Percentiles rank a stretch among this genome's conserved stretches.
Evolutionary conservation across 108 stramenopile species (phyloP).

Genomic region (Nitzschia sp.): DNA sequence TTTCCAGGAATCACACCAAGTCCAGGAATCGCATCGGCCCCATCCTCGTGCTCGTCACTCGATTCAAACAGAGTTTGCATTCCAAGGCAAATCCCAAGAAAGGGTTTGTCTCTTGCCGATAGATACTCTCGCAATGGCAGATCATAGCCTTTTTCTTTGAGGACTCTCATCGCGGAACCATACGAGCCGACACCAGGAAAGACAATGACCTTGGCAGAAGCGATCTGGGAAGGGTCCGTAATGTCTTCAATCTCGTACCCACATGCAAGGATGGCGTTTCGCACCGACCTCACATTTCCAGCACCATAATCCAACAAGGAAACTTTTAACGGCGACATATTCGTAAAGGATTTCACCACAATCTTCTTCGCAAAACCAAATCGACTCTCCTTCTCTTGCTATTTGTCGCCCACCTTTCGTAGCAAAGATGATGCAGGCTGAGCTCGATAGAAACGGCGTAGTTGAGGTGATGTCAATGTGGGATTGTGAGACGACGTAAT

Average conservation of each 20-base stretch:
- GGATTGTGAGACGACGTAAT: no score
- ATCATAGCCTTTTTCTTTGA: constrained; percentile 75
- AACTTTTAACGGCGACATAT: constrained; percentile 66
- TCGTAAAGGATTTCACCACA: no score
- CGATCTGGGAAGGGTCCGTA: constrained; percentile 81
- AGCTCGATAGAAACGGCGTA: no score
- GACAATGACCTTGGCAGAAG: constrained; percentile 83
- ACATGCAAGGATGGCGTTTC: constrained; percentile 88
- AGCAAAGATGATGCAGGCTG: no score
- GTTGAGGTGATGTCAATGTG: no score
- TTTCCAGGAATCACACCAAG: constrained; percentile 93
- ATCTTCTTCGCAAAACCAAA: no score
- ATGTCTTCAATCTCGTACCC: constrained; percentile 89
- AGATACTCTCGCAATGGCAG: constrained; percentile 85
- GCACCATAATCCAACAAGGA: constrained; percentile 98
- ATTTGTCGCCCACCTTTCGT: no score
- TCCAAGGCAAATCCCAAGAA: constrained; percentile 98
- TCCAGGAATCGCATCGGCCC: constrained; percentile 64
- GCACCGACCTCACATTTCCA: constrained; percentile 94
- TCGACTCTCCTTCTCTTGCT: no score
- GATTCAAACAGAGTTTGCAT: constrained; percentile 97
- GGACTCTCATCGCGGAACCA: constrained; percentile 78
- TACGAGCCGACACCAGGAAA: constrained; percentile 95
- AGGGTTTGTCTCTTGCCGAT: constrained; percentile 70
- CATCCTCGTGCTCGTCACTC: constrained; percentile 82